A percentile compares a stretch with the other conserved stretches of the same genome.
Conservation (phyloP, 2,329 filamentous ascomycete species). For the Calonectria multiphialidica region DNA sequence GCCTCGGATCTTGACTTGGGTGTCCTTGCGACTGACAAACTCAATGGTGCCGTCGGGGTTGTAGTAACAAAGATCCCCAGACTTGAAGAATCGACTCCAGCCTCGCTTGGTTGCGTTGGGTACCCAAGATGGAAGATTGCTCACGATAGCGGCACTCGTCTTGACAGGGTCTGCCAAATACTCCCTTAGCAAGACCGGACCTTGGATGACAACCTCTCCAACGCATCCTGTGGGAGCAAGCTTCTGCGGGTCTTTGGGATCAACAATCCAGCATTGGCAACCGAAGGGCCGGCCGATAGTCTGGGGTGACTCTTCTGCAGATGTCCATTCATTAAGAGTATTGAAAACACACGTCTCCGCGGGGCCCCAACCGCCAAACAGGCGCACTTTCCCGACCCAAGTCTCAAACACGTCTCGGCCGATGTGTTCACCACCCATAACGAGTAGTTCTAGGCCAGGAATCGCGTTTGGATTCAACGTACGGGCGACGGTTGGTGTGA, state of each 20-base stretch:
- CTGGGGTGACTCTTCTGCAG: background rate
- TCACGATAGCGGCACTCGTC: slow-evolving; percentile 34
- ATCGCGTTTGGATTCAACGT: background rate
- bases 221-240: slow-evolving; percentile 36
- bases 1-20: slow-evolving; percentile 69
- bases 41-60: slow-evolving; percentile 51
- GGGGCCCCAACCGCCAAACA: slow-evolving; percentile 34
- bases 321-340: background rate
- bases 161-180: slow-evolving; percentile 55
- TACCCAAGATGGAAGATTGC: background rate
- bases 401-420: slow-evolving; percentile 13
- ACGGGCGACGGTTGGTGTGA: background rate
- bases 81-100: slow-evolving; percentile 51
- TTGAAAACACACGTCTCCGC: slow-evolving; percentile 22
- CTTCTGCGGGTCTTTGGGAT: slow-evolving; percentile 31
- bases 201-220: slow-evolving; percentile 41
- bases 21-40: slow-evolving; percentile 66
- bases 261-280: slow-evolving; percentile 40
- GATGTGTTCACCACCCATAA: slow-evolving; percentile 28
- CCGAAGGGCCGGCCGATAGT: background rate
- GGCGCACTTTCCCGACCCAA: slow-evolving; percentile 27
- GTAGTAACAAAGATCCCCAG: slow-evolving; percentile 60
- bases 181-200: slow-evolving; percentile 48
- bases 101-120: background rate
- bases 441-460: background rate